Base-by-base conservation (phyloP, 2,329 filamentous ascomycete genomes). In the Plenodomus lindquistii region DNA sequence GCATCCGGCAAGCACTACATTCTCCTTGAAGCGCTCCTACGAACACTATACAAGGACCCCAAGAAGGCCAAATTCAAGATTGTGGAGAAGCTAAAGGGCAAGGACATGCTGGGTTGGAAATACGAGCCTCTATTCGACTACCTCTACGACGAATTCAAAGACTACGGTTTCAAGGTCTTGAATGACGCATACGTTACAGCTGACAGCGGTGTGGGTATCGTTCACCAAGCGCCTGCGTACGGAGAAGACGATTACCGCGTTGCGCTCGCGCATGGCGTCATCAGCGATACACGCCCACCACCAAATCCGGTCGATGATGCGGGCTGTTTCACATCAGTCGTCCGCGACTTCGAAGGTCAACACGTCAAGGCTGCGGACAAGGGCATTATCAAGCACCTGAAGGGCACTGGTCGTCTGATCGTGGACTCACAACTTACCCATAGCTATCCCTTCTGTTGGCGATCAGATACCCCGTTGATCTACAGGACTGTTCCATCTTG, bases 221-320 rank as follows among this genome's bases (percentile, higher is more conserved):
- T 97, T 37, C 93, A 97, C 73, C 91, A 97, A 73, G 83, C 93
- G 4, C 93, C 93, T 2, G 91, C 91, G 1, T 97, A 93, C 67
- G 93, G 93, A 82, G 90, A 97, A 75, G 93, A 97, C 57, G 93
- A 97, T 86, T 97, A 96, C 78, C 87, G 86, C 58, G 85, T 94
- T 50, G 89, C 88, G 8, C 73, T 91, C 52, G 85, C 87, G 48
- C 79, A 84, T 38, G 92, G 91, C 36, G 82, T 96, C 61, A 87
- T 97, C 66, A 87, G 75, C 54, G 87, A 91, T 58, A 82, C 84
- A 49, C 85, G 89, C 44, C 79, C 85, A 29, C 91, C 93, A n/a
- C 91, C 92, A 1, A 93, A 95, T 67, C 93, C 93, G 1, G 87
- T 97, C n/a, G 87, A 95, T 63, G 88, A 93, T 42, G 83, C 82